Base-by-base conservation (phyloP, 768 basidiomycete species). In the Bullera alba region DNA sequence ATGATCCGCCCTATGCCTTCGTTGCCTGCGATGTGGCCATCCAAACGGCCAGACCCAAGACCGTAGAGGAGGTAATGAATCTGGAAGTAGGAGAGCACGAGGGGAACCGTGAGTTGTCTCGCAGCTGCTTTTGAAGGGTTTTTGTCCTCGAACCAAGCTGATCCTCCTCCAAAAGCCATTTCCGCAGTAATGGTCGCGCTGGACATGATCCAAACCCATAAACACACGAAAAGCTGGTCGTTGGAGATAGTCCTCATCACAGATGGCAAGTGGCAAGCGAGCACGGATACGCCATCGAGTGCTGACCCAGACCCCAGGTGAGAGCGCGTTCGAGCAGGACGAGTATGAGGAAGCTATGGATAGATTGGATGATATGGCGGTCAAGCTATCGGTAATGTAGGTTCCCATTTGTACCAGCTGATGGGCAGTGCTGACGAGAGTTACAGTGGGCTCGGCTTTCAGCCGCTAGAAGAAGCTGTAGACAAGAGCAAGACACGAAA, bases 181-280 rank as follows among this genome's bases (percentile, higher is more conserved):
- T 89, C 92, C 58, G 90, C 84, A 4, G 72, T 96, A 26, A 84
- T 95, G 54, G 88, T 95, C 7, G 87, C 79, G 2, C 78, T 89
- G 44, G 84, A 93, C 69, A 84, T 86, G 2, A 84, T 96, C 61
- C 77, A 79, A 28, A 62, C 72, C 1, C 80, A 86, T 61, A 77
- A 91, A 29, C 77, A 69, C 26, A 80, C 73, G 19, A 95, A 88
- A 61, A 81, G 83, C 0, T 93, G 88, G 88, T 86, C 85, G 1
- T 80, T 87, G 46, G 91, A 85, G 74, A 76, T 93, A 2, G 77
- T 85, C 30, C 61, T 96, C 15, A 69, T 96, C 17, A 97, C 93
- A 0, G 89, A 97, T 61, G 92, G 84, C 58, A 82, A 86, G 72
- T 44, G 81, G 80, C 2, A 80, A 86, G 8, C n/a, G n/a, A n/a